phyloP scores from a whole-genome alignment of 1,284 basidiomycete species.

The Coniophora puteana region DNA sequence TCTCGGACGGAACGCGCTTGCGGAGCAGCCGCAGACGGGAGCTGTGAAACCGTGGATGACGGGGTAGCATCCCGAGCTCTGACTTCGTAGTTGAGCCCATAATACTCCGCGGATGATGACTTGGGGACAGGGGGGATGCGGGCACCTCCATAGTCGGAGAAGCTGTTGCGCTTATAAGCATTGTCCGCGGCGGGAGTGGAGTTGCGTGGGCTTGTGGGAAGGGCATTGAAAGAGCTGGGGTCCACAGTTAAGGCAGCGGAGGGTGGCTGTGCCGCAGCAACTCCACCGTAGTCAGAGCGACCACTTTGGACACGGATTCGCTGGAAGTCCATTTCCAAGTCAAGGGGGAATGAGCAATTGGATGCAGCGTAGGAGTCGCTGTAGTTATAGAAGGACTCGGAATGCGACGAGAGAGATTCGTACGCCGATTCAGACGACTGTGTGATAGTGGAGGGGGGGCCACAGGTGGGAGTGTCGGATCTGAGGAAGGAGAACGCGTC shows the following conservation, averaged over 20 bases:
- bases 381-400: conserved; percentile 67
- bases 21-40: conserved; percentile 41
- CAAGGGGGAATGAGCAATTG: conserved; percentile 51
- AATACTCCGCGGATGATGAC: conserved; percentile 54
- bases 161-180: conserved; percentile 46
- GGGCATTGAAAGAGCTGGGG: conserved; percentile 49
- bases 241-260: conserved; percentile 39
- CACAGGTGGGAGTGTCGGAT: conserved; percentile 59
- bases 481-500: conserved; percentile 61
- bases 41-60: conserved; percentile 49
- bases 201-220: conserved; percentile 59
- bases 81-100: conserved; percentile 37
- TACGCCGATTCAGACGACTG: conserved; percentile 72
- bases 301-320: conserved; percentile 48
- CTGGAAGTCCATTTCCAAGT: conserved; percentile 71
- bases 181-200: conserved; percentile 29
- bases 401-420: conserved; percentile 63
- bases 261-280: conserved; percentile 33
- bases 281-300: conserved; percentile 48
- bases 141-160: conserved; percentile 59
- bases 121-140: conserved; percentile 36
- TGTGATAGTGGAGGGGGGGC: conserved; percentile 74
- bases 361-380: conserved; percentile 47
- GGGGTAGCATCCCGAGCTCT: conserved; percentile 37
- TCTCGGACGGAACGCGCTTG: conserved; percentile 33